Percentiles rank a stretch among this genome's conserved stretches.
Conservation (phyloP, 352 stramenopile genomes). For the Globisporangium sylvaticum region DNA sequence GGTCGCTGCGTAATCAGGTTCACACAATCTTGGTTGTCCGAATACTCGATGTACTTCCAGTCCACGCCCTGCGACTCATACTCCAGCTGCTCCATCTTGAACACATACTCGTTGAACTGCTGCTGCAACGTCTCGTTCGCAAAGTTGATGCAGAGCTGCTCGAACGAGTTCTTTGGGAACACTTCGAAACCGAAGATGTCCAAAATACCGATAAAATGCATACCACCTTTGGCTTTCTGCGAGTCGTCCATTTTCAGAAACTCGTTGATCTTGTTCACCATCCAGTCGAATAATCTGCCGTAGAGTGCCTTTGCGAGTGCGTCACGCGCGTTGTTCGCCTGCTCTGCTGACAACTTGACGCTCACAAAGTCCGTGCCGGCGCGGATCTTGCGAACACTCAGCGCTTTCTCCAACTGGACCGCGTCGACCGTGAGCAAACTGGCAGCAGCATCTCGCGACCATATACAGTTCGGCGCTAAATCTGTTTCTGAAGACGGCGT, state of each 20-base stretch:
- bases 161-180: slow-evolving; percentile 89
- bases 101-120: slow-evolving; percentile 88
- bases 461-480: slow-evolving; percentile 54
- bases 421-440: slow-evolving; percentile 69
- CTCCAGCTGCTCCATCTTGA: slow-evolving; percentile 84
- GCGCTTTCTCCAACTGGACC: slow-evolving; percentile 59
- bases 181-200: slow-evolving; percentile 93
- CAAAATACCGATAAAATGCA: slow-evolving; percentile 86
- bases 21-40: slow-evolving; percentile 87
- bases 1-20: slow-evolving; percentile 89
- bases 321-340: slow-evolving; percentile 82
- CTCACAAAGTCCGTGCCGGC: slow-evolving; percentile 82
- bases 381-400: slow-evolving; percentile 79
- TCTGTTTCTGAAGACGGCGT: slow-evolving; percentile 32
- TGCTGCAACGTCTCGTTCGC: slow-evolving; percentile 87
- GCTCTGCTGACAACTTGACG: slow-evolving; percentile 76
- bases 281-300: slow-evolving; percentile 88
- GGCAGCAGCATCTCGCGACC: slow-evolving; percentile 68
- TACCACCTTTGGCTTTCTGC: slow-evolving; percentile 48
- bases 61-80: slow-evolving; percentile 82
- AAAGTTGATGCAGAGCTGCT: slow-evolving; percentile 91
- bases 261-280: slow-evolving; percentile 86
- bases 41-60: slow-evolving; percentile 83
- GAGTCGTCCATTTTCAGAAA: slow-evolving; percentile 79
- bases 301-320: slow-evolving; percentile 85